Conservation (phyloP, 495 filamentous ascomycete species). For the Aspergillus funiculosus region DNA sequence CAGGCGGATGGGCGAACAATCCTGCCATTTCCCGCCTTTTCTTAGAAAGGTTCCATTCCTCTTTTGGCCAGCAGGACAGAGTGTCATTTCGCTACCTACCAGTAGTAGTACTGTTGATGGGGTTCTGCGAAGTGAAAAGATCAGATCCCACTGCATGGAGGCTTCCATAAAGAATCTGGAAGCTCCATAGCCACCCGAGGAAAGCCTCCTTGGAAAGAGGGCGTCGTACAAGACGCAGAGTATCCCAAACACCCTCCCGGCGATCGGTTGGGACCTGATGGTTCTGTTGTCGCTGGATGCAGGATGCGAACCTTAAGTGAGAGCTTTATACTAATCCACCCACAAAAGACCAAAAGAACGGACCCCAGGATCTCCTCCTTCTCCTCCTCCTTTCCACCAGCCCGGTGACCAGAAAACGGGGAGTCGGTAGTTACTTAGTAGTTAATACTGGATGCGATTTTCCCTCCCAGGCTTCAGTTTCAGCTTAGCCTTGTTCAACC, state of each 20-base stretch:
- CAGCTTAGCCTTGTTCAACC: no score
- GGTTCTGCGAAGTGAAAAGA: neutral
- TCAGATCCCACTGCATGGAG: slow-evolving; percentile 3
- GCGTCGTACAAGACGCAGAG: slow-evolving; percentile 6
- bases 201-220: slow-evolving; percentile 3
- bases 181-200: slow-evolving; percentile 4
- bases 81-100: slow-evolving; percentile 3
- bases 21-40: neutral
- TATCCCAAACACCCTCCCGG: neutral
- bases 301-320: no score
- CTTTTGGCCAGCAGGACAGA: neutral
- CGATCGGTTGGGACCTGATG: no score
- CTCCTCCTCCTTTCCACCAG: no score
- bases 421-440: neutral
- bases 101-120: neutral
- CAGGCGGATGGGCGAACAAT: slow-evolving; percentile 4
- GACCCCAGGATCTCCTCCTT: neutral
- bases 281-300: no score
- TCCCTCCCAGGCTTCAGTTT: no score
- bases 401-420: neutral
- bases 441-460: neutral
- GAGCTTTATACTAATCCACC: no score
- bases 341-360: slow-evolving; percentile 6
- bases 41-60: neutral
- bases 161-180: slow-evolving; percentile 14